A percentile compares a stretch with the other conserved stretches of the same genome.
Evolutionary conservation across 257 asterid species (phyloP).

Genomic region (Scutellaria baicalensis): DNA sequence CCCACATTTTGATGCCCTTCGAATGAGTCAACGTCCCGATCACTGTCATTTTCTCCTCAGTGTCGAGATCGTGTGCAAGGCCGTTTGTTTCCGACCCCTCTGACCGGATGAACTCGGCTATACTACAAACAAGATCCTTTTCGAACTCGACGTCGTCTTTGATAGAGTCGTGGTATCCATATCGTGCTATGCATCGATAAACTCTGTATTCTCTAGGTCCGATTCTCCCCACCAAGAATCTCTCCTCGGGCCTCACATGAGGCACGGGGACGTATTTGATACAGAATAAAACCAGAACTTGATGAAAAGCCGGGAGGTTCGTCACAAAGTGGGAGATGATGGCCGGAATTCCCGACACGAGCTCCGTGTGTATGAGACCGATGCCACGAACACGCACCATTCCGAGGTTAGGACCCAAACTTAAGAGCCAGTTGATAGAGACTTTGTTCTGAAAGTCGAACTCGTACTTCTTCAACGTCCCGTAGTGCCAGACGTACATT

Average conservation of each 20-base stretch:
- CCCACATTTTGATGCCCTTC: constrained; percentile 36
- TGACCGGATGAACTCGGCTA: constrained; percentile 78
- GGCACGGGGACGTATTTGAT: constrained; percentile 88
- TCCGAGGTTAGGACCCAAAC: constrained; percentile 76
- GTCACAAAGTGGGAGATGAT: constrained; percentile 87
- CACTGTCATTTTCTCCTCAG: constrained; percentile 56
- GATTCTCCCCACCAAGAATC: constrained; percentile 79
- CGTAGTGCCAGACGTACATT: constrained; percentile 89
- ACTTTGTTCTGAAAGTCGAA: constrained; percentile 84
- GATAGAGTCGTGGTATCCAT: constrained; percentile 72
- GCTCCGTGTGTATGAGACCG: constrained; percentile 93
- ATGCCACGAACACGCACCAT: constrained; percentile 84
- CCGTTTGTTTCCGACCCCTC: constrained; percentile 35
- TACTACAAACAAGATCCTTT: constrained; percentile 70
- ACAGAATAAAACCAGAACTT: constrained; percentile 70
- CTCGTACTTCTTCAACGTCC: constrained; percentile 76
- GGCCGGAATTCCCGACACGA: constrained; percentile 89
- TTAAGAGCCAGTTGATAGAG: constrained; percentile 79
- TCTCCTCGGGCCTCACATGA: constrained; percentile 82
- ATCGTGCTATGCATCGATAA: constrained; percentile 83
- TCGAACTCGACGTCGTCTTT: constrained; percentile 78
- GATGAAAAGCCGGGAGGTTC: constrained; percentile 94
- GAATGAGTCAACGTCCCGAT: constrained; percentile 53
- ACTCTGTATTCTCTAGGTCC: constrained; percentile 75
- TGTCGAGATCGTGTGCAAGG: constrained; percentile 19